Evolutionary conservation across 2,329 filamentous ascomycete genomes (phyloP), one percentile per base, ranked within the genome.

Genomic region (Aureobasidium uvarum): DNA sequence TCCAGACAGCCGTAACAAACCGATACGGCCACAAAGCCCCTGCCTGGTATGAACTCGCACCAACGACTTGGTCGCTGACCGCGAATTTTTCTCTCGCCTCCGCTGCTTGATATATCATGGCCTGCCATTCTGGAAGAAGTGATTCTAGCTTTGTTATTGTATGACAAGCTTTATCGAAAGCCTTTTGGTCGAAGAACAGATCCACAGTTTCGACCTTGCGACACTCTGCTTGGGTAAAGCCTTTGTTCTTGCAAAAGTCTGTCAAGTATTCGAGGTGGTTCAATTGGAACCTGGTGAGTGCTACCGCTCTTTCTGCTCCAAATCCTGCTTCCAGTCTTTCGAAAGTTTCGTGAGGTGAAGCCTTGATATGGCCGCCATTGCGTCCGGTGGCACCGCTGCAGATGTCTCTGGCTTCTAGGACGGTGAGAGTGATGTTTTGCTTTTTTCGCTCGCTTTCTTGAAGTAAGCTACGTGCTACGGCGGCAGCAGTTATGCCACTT

Each of bases 301-400:
- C 39, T 16, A 59, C 41, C 6, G 55, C 55, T 59, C 55, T 46
- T 5, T 59, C 55, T 3, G 13, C 11, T 7, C 55, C 55, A 6
- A 46, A 46, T 10, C 36, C 46, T 13, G 23, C 4, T 16, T 59
- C 41, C 6, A 59, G 5, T 4, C 23, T 23, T 8, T 18, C 41
- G 7, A 59, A 59, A 1, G 41, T 16, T 20, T 59, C 55, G 3
- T 59, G 41, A 2, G 55, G 55, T 36, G 41, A 45, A 14, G n/a
- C 39, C 55, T 77, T 76, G 36, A 81, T 58, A 67, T 81, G 79
- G 0, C 79, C 79, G 72, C 80, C 80, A 69, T 81, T 81, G 23
- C 78, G 74, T 8, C 76, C 79, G 28, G 78, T 81, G 2, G 80
- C 80, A 5, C 79, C 79, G 18, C 77, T 81, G 65, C 78, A 80